These are phyloP conservation scores for Saccharomyces hybrid DNA, from an alignment of 1,139 yeast species.

Conservation along the genomic window DNA sequence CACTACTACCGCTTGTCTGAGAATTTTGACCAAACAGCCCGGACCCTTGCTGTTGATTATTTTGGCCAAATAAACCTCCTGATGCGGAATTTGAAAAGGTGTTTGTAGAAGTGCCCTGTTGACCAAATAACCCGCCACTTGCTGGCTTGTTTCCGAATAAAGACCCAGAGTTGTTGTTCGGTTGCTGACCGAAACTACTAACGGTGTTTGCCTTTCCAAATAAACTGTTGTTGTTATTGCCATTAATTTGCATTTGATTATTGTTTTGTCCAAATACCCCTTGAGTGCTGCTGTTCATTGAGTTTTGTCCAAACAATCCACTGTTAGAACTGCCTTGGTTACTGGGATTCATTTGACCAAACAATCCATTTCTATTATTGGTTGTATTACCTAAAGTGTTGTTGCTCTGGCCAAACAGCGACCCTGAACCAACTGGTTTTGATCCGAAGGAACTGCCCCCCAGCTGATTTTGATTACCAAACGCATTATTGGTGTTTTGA, in stretches of 20 bases:
- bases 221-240: constrained; percentile 13
- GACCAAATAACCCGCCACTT: constrained; percentile 6
- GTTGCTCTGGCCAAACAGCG: constrained; percentile 6
- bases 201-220: constrained; percentile 27
- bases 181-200: constrained; percentile 8
- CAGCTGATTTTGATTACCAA: constrained; percentile 7
- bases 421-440: constrained; percentile 2
- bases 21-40: constrained; percentile 25
- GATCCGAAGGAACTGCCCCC: constrained; percentile 2
- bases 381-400: constrained; percentile 8
- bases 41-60: constrained; percentile 11
- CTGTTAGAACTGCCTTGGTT: constrained; percentile 16
- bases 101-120: constrained; percentile 9
- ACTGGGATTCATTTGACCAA: constrained; percentile 15
- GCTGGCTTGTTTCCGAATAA: constrained; percentile 30
- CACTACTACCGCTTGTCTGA: constrained; percentile 19
- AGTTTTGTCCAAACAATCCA: constrained; percentile 33
- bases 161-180: constrained; percentile 21
- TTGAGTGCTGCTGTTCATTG: constrained; percentile 11
- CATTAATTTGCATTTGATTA: constrained; percentile 9
- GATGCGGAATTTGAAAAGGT: constrained; percentile 14
- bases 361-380: constrained; percentile 14
- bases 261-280: constrained; percentile 31
- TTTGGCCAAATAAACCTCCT: constrained; percentile 28
- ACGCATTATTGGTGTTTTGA: constrained; percentile 7